Evolutionary conservation across 1,139 yeast species (phyloP).

Genomic region (Insectozyma bohioensis): DNA sequence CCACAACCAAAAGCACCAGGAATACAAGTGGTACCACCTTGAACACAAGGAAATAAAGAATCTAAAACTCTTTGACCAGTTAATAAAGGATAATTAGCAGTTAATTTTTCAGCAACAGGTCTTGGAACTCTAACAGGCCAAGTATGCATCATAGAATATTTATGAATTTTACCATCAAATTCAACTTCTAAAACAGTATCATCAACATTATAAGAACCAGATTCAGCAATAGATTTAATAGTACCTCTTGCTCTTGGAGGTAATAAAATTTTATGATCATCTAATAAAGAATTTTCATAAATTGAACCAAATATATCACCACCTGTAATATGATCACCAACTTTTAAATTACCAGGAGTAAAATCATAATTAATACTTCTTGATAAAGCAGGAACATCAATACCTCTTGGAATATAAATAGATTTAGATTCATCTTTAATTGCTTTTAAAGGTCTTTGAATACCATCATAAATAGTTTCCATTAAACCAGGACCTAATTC

Average conservation of each 20-base stretch:
- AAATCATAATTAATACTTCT: constrained; percentile 84
- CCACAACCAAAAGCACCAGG: constrained; percentile 99
- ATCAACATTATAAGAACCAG: constrained; percentile 88
- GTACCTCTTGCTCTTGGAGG: constrained; percentile 99
- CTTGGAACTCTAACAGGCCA: constrained; percentile 99
- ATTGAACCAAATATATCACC: constrained; percentile 97
- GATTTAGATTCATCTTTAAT: constrained; percentile 84
- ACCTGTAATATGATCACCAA: constrained; percentile 97
- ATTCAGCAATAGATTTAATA: constrained; percentile 80
- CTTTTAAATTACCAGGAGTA: constrained; percentile 73
- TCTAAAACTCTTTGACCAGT: constrained; percentile 99
- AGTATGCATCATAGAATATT: constrained; percentile 93
- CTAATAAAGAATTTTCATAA: constrained; percentile 87
- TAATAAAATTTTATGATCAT: constrained; percentile 88
- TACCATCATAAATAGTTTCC: constrained; percentile 99
- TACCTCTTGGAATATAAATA: constrained; percentile 97
- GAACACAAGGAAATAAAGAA: constrained; percentile 97
- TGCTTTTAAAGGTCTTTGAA: constrained; percentile 95
- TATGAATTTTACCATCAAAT: constrained; percentile 80
- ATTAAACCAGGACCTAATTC: constrained; percentile 98
- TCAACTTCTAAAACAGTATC: constrained; percentile 91
- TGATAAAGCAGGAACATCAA: constrained; percentile 89
- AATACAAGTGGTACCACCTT: constrained; percentile 99
- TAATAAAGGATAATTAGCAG: constrained; percentile 91
- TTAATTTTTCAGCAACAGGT: constrained; percentile 90